Base-by-base conservation (phyloP, 768 basidiomycete genomes). In the Daedalea quercina region DNA sequence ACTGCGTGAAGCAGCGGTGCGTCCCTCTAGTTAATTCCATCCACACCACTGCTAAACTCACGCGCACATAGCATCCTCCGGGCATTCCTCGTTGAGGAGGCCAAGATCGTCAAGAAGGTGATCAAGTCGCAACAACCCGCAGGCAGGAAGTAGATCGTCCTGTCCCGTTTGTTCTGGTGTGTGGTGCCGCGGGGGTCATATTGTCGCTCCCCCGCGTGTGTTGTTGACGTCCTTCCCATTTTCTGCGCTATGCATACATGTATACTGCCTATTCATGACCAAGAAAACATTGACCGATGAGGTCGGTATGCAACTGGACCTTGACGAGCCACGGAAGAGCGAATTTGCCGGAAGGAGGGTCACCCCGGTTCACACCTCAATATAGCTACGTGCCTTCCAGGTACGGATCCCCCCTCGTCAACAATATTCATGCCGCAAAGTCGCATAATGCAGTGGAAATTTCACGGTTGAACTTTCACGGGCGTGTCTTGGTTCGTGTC, bases 61-160 rank as follows among this genome's bases (percentile, higher is more conserved):
- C 24, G 17, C 19, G 1, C 15, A 12, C 11, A 26, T 33, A 97
- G 96, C 58, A 94, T 99, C 63, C 87, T 98, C 63, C 90, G 96
- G 55, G 94, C 96, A 58, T 99, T 99, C 85, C 75, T 99, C 55
- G 90, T 99, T 37, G 96, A 98, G 79, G 96, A 99, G 78, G 96
- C 96, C 43, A 98, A 98, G 80, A 98, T 99, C 64, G 96, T 99
- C 68, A 99, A 99, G 86, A 87, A 83, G 75, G 95, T 98, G 63
- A 94, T 97, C 80, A 96, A 96, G 79, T 86, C 87, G 67, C 91
- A 90, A 73, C 74, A 81, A 70, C 78, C 70, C 61, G 52, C 55
- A 35, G 64, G 65, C 60, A 57, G 57, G 59, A 66, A 66, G 62
- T 66, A 63, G 53, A 52, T 19, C 19, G 51, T 9, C 40, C 19